Base-by-base conservation (phyloP, 805 yeast genomes). In the Pichia phayaonensis region DNA sequence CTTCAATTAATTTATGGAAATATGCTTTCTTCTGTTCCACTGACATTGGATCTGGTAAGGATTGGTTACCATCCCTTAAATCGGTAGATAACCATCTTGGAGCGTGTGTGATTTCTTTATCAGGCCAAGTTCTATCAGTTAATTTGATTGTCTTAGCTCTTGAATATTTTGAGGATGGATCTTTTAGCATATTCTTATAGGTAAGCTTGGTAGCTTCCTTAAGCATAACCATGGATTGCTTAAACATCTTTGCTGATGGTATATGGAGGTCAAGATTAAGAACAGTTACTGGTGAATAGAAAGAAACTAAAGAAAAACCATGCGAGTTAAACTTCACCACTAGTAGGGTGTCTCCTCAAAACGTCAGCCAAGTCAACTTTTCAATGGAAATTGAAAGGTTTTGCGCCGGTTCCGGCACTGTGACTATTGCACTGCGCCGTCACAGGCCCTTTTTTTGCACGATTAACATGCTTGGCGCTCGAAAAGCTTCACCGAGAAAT, bases 71-170 rank as follows among this genome's bases (percentile, higher is more conserved):
- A 62, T 84, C 92, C 72, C 92, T 77, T 56, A 84, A 72, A 66
- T 84, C 92, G 1, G 92, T 84, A 10, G 88, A 79, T 49, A 84
- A 72, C 92, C 92, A 84, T 63, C 90, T 74, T 54, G 92, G 92
- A 5, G 90, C 84, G 64, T 81, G 81, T 45, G 77, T 75, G 59
- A 84, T 80, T 44, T 74, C 66, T 44, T 80, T 80, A 58, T 75
- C 69, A 21, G 92, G 92, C 92, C 92, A 84, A 42, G 77, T 74
- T 66, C 92, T 74, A 63, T 83, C 76, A 26, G 80, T 77, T 49
- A 84, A 69, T 20, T 74, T 63, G 39, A 84, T 72, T 27, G 79
- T 77, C 50, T 75, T 72, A 57, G 78, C 80, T 22, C 84, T 71
- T 20, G 69, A 69, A 65, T 84, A 84, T 64, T 84, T 84, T 29